These are phyloP conservation scores for Alternaria triticina DNA, from an alignment of 2,329 filamentous ascomycete genomes.

Conservation along the genomic window DNA sequence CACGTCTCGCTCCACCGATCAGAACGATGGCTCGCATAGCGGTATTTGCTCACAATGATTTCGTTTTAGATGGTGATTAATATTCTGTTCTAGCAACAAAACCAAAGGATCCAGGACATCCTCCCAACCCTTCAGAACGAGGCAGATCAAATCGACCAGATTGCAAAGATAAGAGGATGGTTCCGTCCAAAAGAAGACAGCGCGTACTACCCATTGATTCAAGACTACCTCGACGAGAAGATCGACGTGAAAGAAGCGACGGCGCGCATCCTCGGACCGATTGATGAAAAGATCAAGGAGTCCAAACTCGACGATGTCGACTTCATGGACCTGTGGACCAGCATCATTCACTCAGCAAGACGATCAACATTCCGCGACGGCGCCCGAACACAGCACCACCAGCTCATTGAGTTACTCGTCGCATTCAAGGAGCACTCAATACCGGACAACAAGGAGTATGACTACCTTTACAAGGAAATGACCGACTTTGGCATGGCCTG, in stretches of 20 bases:
- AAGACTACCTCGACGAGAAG: constrained; percentile 28
- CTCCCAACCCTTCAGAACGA: constrained; percentile 22
- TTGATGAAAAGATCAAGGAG: constrained; percentile 33
- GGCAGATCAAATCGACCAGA: constrained; percentile 34
- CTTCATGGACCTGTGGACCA: constrained; percentile 38
- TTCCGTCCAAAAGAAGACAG: constrained; percentile 34
- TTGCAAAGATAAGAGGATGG: constrained; percentile 40
- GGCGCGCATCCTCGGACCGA: constrained; percentile 27
- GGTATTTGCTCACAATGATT: constrained; percentile 2
- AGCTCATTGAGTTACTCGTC: constrained; percentile 28
- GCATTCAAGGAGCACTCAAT: constrained; percentile 35
- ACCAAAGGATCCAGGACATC: constrained; percentile 23
- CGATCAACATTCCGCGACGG: constrained; percentile 24
- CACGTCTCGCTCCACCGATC: not conserved
- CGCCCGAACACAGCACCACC: constrained; percentile 11
- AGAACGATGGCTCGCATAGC: constrained; percentile 11
- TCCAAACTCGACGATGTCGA: constrained; percentile 24
- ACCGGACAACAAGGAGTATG: constrained; percentile 23
- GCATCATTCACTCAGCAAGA: constrained; percentile 40
- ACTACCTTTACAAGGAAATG: constrained; percentile 27
- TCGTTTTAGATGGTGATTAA: constrained; percentile 2
- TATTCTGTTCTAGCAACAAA: constrained; percentile 19
- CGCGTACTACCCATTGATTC: constrained; percentile 28
- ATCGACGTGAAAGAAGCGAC: constrained; percentile 21
- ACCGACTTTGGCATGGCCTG: constrained; percentile 30